phyloP scores from a whole-genome alignment of 257 asterid species.

The Rehmannia glutinosa region DNA sequence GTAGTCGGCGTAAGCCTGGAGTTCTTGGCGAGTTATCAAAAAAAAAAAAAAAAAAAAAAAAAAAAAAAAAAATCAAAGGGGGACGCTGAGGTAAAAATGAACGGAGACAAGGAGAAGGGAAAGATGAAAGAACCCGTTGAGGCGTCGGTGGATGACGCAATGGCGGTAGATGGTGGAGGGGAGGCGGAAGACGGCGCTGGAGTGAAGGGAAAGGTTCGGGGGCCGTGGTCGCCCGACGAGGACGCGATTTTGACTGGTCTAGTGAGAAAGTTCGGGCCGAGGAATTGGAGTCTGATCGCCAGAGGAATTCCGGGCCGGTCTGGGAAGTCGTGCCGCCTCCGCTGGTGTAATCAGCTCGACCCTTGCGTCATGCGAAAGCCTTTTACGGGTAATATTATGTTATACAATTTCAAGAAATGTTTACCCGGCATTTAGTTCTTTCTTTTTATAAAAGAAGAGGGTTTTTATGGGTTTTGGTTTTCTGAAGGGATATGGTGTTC shows the following conservation, averaged over 20 bases:
- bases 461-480: neutral
- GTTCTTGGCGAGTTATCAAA: no score
- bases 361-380: slow-evolving; percentile 67
- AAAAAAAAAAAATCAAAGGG: neutral
- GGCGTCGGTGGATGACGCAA: slow-evolving; percentile 16
- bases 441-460: neutral
- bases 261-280: slow-evolving; percentile 56
- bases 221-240: slow-evolving; percentile 71
- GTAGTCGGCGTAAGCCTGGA: no score
- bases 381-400: slow-evolving; percentile 46
- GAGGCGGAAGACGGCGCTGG: slow-evolving; percentile 22
- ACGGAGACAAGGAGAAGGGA: slow-evolving; percentile 14
- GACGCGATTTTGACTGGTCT: slow-evolving; percentile 37
- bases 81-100: neutral
- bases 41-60: neutral
- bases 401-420: neutral
- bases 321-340: slow-evolving; percentile 85
- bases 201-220: slow-evolving; percentile 42
- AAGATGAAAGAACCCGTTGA: neutral
- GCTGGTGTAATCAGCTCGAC: slow-evolving; percentile 90
- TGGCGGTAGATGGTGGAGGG: slow-evolving; percentile 19
- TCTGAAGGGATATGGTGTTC: neutral
- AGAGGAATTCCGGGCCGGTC: slow-evolving; percentile 70
- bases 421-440: neutral
- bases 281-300: slow-evolving; percentile 77